Conservation (phyloP, 106 monocot species). For the Dactylorhiza incarnata region DNA sequence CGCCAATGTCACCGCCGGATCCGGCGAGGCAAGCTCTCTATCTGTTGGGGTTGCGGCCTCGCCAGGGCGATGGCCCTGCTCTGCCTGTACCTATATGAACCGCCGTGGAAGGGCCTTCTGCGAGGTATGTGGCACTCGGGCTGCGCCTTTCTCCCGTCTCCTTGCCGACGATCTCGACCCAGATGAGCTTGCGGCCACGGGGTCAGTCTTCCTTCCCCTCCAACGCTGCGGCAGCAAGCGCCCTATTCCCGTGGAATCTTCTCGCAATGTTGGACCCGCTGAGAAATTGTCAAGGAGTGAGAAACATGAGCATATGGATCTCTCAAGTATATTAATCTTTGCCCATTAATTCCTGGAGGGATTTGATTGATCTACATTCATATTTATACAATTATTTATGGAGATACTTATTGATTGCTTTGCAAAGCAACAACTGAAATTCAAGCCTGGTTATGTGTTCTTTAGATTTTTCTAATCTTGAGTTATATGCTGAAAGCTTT, state of each 20-base stretch:
- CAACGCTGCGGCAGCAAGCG: constrained; percentile 50
- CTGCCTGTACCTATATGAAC: constrained; percentile 27
- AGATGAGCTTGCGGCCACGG: constrained; percentile 26
- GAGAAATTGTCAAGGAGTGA: constrained; percentile 7
- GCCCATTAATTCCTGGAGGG: not conserved
- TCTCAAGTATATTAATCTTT: not conserved
- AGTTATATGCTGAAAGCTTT: not conserved
- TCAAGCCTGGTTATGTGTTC: not conserved
- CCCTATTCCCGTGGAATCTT: not conserved
- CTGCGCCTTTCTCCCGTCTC: constrained; percentile 3
- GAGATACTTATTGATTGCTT: not conserved
- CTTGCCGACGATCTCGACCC: constrained; percentile 27
- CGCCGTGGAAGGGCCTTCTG: constrained; percentile 14
- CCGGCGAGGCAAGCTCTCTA: constrained; percentile 28
- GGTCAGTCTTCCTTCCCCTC: constrained; percentile 68
- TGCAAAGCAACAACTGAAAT: not conserved
- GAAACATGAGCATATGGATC: not conserved
- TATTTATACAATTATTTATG: not conserved
- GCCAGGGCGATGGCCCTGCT: constrained; percentile 21
- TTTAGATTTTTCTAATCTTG: too few relatives aligned
- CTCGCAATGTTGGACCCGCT: not conserved
- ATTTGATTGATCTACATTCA: not conserved
- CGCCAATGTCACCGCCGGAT: not conserved
- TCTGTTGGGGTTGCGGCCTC: not conserved
- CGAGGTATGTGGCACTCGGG: constrained; percentile 23